Conservation (phyloP, 805 yeast genomes). For the Hanseniaspora mollemarum region DNA sequence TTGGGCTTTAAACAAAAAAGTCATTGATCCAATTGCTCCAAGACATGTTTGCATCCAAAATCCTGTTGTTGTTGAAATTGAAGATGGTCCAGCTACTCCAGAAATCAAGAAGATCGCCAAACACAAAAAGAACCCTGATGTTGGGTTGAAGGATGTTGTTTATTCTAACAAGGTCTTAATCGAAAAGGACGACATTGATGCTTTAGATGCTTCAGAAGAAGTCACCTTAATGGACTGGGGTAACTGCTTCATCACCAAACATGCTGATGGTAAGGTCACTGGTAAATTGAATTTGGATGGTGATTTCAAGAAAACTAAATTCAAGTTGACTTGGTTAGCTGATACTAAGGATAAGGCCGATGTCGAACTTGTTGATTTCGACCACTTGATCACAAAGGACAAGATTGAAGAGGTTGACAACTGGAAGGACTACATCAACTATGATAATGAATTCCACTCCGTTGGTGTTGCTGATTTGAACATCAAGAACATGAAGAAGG, state of each 20-base stretch:
- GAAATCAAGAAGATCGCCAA: conserved; percentile 66
- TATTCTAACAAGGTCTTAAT: conserved; percentile 53
- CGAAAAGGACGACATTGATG: conserved; percentile 76
- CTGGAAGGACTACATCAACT: conserved; percentile 84
- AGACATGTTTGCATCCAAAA: conserved; percentile 78
- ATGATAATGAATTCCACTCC: conserved; percentile 72
- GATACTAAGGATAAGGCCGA: conserved; percentile 58
- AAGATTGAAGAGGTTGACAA: conserved; percentile 88
- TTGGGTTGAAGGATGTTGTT: conserved; percentile 73
- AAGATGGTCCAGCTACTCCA: conserved; percentile 53
- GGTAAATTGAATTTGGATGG: conserved; percentile 85
- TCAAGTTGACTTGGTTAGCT: conserved; percentile 92
- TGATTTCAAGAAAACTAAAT: conserved; percentile 91
- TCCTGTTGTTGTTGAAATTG: conserved; percentile 58
- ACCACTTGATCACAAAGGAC: conserved; percentile 89
- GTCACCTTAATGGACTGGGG: conserved; percentile 99
- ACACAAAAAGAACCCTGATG: conserved; percentile 88
- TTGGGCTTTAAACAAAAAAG: conserved; percentile 96
- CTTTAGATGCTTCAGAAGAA: conserved; percentile 76
- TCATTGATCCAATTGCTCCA: conserved; percentile 94
- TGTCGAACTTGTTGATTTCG: conserved; percentile 80
- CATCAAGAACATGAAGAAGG: conserved; percentile 62
- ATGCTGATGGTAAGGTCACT: conserved; percentile 53
- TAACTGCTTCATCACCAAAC: conserved; percentile 67
- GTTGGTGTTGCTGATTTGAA: conserved; percentile 71